Conservation (phyloP, 495 filamentous ascomycete genomes). For the Clohesyomyces aquaticus region DNA sequence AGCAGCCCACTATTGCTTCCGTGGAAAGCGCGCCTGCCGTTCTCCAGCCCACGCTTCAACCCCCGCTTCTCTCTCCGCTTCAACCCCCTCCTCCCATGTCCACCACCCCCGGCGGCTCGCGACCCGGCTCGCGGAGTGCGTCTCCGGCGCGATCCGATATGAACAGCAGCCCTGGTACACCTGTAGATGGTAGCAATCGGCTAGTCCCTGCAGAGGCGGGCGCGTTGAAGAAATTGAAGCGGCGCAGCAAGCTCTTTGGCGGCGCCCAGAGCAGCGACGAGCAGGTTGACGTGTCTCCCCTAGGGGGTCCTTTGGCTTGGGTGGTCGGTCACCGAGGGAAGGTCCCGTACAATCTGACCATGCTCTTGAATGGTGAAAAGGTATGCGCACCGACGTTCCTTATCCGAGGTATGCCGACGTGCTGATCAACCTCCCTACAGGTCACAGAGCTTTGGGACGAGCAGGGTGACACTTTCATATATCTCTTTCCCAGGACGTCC, state of each 20-base stretch:
- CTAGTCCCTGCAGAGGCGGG: slow-evolving; percentile 14
- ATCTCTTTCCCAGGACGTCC: slow-evolving; percentile 71
- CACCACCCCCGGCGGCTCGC: too few species aligned
- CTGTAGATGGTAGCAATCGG: slow-evolving; percentile 15
- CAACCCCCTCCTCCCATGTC: slow-evolving; percentile 27
- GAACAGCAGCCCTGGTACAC: slow-evolving; percentile 23
- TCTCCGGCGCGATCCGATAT: slow-evolving; percentile 18
- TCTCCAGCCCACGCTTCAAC: slow-evolving; percentile 27
- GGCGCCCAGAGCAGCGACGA: slow-evolving; percentile 31
- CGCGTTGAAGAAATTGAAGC: slow-evolving; percentile 23
- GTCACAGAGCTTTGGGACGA: slow-evolving; percentile 90
- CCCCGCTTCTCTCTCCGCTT: too few species aligned
- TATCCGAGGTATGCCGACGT: too few species aligned
- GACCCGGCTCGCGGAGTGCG: slow-evolving; percentile 14
- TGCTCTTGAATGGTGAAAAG: slow-evolving; percentile 38
- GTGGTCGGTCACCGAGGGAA: slow-evolving; percentile 35
- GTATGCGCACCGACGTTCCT: slow-evolving; percentile 6
- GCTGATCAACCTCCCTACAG: slow-evolving; percentile 47
- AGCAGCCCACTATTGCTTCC: slow-evolving; percentile 13
- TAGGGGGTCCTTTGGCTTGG: slow-evolving; percentile 34
- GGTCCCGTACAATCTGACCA: slow-evolving; percentile 35
- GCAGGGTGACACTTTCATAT: slow-evolving; percentile 77
- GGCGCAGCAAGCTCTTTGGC: slow-evolving; percentile 32
- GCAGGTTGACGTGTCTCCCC: slow-evolving; percentile 11
- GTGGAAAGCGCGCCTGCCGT: slow-evolving; percentile 23